Percentiles rank a stretch among this genome's conserved stretches.
Conservation (phyloP, 2,329 filamentous ascomycete species). For the Drechslerella stenobrocha region DNA sequence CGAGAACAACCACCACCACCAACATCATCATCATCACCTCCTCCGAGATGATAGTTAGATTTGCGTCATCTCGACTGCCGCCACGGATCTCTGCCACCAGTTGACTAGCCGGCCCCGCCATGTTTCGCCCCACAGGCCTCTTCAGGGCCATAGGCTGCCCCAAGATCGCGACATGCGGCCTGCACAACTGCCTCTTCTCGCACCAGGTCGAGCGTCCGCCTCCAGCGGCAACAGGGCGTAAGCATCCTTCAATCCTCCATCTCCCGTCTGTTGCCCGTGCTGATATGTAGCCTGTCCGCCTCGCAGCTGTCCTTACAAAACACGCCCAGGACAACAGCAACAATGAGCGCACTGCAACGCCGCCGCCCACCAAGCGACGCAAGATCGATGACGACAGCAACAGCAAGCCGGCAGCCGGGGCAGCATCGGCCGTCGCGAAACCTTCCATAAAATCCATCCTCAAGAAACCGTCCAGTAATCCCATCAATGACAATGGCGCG, state of each 20-base stretch:
- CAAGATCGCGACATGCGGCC: conserved; percentile 32
- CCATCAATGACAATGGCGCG: not conserved
- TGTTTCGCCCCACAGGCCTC: conserved; percentile 41
- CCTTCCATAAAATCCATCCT: conserved; percentile 42
- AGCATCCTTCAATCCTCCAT: not conserved
- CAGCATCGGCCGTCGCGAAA: conserved; percentile 25
- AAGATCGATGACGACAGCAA: conserved; percentile 23
- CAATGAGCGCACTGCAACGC: conserved; percentile 32
- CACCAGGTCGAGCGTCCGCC: conserved; percentile 11
- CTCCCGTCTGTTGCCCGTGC: not conserved
- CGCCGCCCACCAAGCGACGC: conserved; percentile 33
- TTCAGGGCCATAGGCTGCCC: conserved; percentile 36
- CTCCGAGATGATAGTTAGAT: conserved; percentile 34
- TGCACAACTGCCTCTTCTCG: conserved; percentile 45
- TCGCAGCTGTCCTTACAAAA: conserved; percentile 11
- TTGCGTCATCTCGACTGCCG: conserved; percentile 30
- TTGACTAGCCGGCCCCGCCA: conserved; percentile 44
- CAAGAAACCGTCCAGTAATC: conserved; percentile 26
- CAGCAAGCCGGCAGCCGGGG: conserved; percentile 35
- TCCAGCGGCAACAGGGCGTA: conserved; percentile 4
- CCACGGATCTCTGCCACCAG: conserved; percentile 10
- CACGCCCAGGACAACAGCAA: too few relatives aligned
- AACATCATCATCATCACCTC: conserved; percentile 1
- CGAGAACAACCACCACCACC: too few relatives aligned
- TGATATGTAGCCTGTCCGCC: not conserved